Base-by-base conservation (phyloP, 148 eudicot genomes). In the Chenopodium album region DNA sequence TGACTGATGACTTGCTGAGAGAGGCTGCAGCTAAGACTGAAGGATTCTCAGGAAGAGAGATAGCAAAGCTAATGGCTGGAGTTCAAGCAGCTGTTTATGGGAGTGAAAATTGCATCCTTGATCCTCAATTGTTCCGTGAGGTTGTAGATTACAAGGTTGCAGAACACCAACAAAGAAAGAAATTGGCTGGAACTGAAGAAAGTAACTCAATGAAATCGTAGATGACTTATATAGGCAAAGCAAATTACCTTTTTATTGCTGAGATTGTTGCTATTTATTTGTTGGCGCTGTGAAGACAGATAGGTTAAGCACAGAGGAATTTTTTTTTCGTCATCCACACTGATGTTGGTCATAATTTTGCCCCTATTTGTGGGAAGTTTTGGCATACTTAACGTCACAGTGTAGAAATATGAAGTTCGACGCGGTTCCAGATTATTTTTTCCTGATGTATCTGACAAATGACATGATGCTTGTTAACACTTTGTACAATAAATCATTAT, bases 71-170 rank as follows among this genome's bases (percentile, higher is more conserved):
- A 60, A 91, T 97, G 99, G 99, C 99, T 11, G 87, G 99, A 78
- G 95, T 97, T 79, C 99, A 97, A 86, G 99, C 98, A 20, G 94
- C 99, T 73, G 97, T 97, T 14, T 97, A 97, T 74, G 99, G 99
- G 31, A 97, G 98, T 76, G 91, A 91, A 84, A 85, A 88, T 68
- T 97, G 98, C 78, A 87, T 92, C 34, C 90, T 97, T 82, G 96
- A 97, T 79, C 84, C 96, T 4, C 92, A 83, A 63, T 81, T 97
- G 80, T 97, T 97, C 48, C 88, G 97, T 22, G 97, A 97, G 83
- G 99, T 97, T 67, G 94, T 97, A 23, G 99, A 97, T 85, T 97
- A 94, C 87, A 97, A 97, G 83, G 98, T 92, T 80, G 98, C 98
- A 23, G 99, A 94, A 83, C 99, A 97, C 85, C 97, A 97, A 71